These are phyloP conservation scores for Pseudogymnoascus sp. DNA, from an alignment of 2,329 filamentous ascomycete genomes.

Conservation along the genomic window DNA sequence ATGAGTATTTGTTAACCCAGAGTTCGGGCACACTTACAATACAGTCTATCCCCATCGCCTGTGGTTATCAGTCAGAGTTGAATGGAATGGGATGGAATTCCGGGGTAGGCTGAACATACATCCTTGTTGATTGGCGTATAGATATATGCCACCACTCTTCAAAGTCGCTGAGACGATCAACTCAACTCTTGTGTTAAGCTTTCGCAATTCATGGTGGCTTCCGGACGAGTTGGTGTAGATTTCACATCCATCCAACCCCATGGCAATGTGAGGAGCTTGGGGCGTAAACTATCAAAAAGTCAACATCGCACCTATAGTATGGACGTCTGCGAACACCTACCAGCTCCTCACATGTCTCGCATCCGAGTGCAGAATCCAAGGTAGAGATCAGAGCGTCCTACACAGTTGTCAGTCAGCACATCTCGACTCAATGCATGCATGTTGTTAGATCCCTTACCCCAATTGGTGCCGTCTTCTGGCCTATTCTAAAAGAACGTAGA, in stretches of 20 bases:
- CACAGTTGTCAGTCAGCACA: background rate
- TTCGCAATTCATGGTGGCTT: slow-evolving; percentile 60
- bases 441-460: slow-evolving; percentile 32
- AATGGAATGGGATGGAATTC: slow-evolving; percentile 32
- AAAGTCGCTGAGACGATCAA: slow-evolving; percentile 59
- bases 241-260: slow-evolving; percentile 64
- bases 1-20: background rate
- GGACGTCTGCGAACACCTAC: background rate
- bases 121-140: slow-evolving; percentile 57
- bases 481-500: slow-evolving; percentile 16
- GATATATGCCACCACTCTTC: slow-evolving; percentile 53
- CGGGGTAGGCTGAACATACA: slow-evolving; percentile 37
- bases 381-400: slow-evolving; percentile 36
- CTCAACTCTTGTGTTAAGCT: slow-evolving; percentile 56
- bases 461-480: slow-evolving; percentile 44
- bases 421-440: background rate
- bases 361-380: slow-evolving; percentile 54
- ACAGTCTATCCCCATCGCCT: background rate
- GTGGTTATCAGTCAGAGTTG: background rate
- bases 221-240: slow-evolving; percentile 65
- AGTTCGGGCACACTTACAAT: background rate
- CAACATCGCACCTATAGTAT: background rate
- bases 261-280: slow-evolving; percentile 42
- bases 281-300: slow-evolving; percentile 42
- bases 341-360: slow-evolving; percentile 63